phyloP scores from a whole-genome alignment of 2,329 filamentous ascomycete genomes.

The Fusarium austroafricanum region DNA sequence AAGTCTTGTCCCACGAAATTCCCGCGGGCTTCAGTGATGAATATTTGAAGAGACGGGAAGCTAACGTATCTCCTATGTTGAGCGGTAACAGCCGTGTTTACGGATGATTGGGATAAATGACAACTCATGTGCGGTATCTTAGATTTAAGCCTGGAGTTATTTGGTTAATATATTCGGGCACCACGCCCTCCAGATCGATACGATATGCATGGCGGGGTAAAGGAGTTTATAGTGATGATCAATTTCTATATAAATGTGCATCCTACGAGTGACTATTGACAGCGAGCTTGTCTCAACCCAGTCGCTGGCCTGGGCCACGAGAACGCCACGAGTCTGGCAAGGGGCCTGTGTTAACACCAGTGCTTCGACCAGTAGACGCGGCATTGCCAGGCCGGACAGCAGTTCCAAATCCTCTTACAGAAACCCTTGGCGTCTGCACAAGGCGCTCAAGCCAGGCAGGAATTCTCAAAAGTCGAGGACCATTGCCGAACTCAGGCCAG shows the following conservation, averaged over 20 bases:
- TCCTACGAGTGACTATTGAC: not conserved
- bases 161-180: slow-evolving; percentile 5
- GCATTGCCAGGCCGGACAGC: slow-evolving; percentile 59
- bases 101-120: slow-evolving; percentile 11
- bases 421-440: slow-evolving; percentile 60
- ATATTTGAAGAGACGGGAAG: slow-evolving; percentile 7
- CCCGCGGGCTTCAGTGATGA: slow-evolving; percentile 7
- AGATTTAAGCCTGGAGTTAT: slow-evolving; percentile 33
- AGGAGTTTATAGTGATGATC: slow-evolving; percentile 6
- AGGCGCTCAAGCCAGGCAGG: slow-evolving; percentile 77
- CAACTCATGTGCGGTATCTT: too few relatives aligned
- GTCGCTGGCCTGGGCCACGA: slow-evolving; percentile 70
- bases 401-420: slow-evolving; percentile 61
- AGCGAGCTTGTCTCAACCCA: slow-evolving; percentile 58
- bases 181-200: not conserved
- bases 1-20: not conserved
- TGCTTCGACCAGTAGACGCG: slow-evolving; percentile 53
- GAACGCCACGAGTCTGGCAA: slow-evolving; percentile 73
- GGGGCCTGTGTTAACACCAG: slow-evolving; percentile 60
- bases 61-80: slow-evolving; percentile 21
- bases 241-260: slow-evolving; percentile 9
- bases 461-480: slow-evolving; percentile 79
- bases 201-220: not conserved
- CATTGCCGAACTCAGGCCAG: slow-evolving; percentile 90
- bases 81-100: slow-evolving; percentile 33